A percentile compares a stretch with the other conserved stretches of the same genome.
Evolutionary conservation across 305 asterid genomes (phyloP).

Genomic region (Striga hermonthica): DNA sequence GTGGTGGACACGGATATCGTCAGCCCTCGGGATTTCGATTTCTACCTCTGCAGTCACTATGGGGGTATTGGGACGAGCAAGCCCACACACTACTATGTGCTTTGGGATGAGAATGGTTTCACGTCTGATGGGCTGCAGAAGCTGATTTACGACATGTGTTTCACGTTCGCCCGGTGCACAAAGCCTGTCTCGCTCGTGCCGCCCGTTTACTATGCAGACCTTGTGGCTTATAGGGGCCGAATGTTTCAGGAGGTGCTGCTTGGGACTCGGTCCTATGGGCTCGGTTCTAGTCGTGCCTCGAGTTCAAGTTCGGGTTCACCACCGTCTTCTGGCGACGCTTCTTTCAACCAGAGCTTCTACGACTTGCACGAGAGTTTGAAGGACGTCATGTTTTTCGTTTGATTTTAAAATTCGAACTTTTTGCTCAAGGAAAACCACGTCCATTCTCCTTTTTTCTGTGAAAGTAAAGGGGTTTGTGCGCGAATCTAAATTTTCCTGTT

Average conservation of each 20-base stretch:
- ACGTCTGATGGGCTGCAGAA: slow-evolving; percentile 51
- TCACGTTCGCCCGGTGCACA: slow-evolving; percentile 63
- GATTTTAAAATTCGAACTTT: slow-evolving; percentile 20
- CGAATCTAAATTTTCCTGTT: slow-evolving; percentile 37
- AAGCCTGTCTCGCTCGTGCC: slow-evolving; percentile 71
- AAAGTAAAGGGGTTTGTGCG: slow-evolving; percentile 43
- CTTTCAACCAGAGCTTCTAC: slow-evolving; percentile 42
- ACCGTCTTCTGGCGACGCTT: slow-evolving; percentile 12
- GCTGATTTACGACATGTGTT: slow-evolving; percentile 61
- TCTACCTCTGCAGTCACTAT: slow-evolving; percentile 67
- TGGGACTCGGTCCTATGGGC: slow-evolving; percentile 26
- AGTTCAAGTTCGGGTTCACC: background rate
- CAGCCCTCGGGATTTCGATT: slow-evolving; percentile 58
- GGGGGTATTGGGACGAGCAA: slow-evolving; percentile 74
- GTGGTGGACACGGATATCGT: slow-evolving; percentile 63
- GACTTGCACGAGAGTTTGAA: slow-evolving; percentile 40
- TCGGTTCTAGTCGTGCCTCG: background rate
- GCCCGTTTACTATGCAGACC: slow-evolving; percentile 67
- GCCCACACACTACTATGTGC: slow-evolving; percentile 60
- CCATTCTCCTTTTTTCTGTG: slow-evolving; percentile 34
- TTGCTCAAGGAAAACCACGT: slow-evolving; percentile 20
- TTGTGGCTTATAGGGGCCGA: slow-evolving; percentile 69
- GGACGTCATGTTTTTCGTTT: slow-evolving; percentile 55
- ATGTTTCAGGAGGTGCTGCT: slow-evolving; percentile 51
- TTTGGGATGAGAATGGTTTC: slow-evolving; percentile 57